Base-by-base conservation (phyloP, 2,329 filamentous ascomycete species). In the Calonectria henricotiae region DNA sequence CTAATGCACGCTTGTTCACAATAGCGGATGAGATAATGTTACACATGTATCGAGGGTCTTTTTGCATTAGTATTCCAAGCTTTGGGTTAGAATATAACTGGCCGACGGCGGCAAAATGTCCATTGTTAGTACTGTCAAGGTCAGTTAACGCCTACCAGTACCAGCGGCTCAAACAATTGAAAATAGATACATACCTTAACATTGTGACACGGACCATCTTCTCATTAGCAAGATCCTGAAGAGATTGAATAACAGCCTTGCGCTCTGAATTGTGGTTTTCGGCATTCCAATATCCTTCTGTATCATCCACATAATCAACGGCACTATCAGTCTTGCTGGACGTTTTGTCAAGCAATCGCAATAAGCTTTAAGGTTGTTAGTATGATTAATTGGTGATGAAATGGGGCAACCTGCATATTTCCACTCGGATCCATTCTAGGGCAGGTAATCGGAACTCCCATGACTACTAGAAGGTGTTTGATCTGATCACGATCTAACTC, bases 11-110 rank as follows among this genome's bases (percentile, higher is more conserved):
- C 17, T 92, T 91, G 79, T 99, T 98, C 76, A 93, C 96, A 79
- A 99, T 98, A 15, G 95, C 94, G 0, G 95, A 98, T 1, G 95
- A 97, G 75, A 98, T 91, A 70, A 99, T 85, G 77, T 99, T 99
- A 5, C 95, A 94, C 93, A 99, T 99, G 80, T 99, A 99, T 72
- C 96, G 89, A 78, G 96, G 95, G 80, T 99, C 96, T 74, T 91
- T 91, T 83, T 98, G 94, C 81, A 98, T 98, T 3, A 93, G 86
- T 37, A 20, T 20, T 20, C 20, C 20, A 20, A 20, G 20, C 20
- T 20, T 20, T 20, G 20, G 20, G 20, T 20, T 20, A 20, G 20
- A 20, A 20, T 20, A 20, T 20, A 99, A 98, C 75, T 98, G 95
- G 2, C 96, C 96, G 46, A 98, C 89, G 8, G 95, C 96, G 13